Evolutionary conservation across 2,329 filamentous ascomycete species (phyloP).

Genomic region (Xylariaceae sp.): DNA sequence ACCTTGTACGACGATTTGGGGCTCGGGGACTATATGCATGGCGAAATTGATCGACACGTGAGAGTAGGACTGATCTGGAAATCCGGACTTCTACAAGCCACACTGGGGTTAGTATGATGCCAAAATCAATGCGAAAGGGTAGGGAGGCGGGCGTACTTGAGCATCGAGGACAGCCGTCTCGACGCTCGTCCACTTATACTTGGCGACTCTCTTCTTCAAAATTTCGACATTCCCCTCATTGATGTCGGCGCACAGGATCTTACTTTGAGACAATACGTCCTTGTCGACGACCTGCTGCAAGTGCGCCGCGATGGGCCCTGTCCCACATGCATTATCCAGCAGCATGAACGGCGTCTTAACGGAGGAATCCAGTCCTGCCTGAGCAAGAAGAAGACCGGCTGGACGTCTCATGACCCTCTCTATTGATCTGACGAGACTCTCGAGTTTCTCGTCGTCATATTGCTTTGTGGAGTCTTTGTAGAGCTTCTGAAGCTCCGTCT

Average conservation of each 20-base stretch:
- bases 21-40: constrained; percentile 41
- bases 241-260: constrained; percentile 46
- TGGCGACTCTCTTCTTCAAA: constrained; percentile 32
- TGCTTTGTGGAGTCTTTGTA: too few relatives aligned
- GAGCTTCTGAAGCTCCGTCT: too few relatives aligned
- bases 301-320: constrained; percentile 43
- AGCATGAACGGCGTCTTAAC: constrained; percentile 31
- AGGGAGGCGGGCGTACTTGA: constrained; percentile 28
- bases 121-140: neutral
- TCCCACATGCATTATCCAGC: constrained; percentile 51
- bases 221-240: constrained; percentile 38
- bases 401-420: constrained; percentile 20
- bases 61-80: constrained; percentile 35
- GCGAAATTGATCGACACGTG: constrained; percentile 44
- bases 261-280: constrained; percentile 36
- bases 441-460: constrained; percentile 12
- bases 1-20: constrained; percentile 34
- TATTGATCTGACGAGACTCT: constrained; percentile 12
- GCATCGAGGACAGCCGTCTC: constrained; percentile 42
- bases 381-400: constrained; percentile 21
- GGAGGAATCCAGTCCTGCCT: constrained; percentile 25
- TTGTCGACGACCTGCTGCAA: constrained; percentile 36
- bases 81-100: constrained; percentile 31
- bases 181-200: constrained; percentile 42
- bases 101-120: constrained; percentile 3